A percentile compares a stretch with the other conserved stretches of the same genome.
phyloP scores from a whole-genome alignment of 148 eudicot genomes.

The Limonium bicolor region DNA sequence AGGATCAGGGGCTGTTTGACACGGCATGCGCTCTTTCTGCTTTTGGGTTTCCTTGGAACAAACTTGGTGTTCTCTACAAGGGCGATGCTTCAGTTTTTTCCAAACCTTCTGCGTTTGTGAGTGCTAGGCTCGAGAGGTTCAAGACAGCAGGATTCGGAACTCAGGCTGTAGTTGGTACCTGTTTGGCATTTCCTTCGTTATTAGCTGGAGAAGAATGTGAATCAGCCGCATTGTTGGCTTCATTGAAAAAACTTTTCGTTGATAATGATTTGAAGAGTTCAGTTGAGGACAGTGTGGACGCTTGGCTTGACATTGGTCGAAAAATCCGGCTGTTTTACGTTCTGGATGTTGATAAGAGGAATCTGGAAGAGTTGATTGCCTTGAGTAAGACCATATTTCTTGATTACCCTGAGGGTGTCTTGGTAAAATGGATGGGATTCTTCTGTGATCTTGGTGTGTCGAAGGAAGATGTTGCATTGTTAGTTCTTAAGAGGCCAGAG shows the following conservation, averaged over 20 bases:
- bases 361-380: slow-evolving; percentile 33
- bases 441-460: slow-evolving; percentile 32
- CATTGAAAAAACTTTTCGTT: slow-evolving; percentile 40
- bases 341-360: slow-evolving; percentile 40
- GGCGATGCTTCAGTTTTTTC: slow-evolving; percentile 36
- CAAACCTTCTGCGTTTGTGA: slow-evolving; percentile 14
- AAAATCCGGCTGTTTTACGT: slow-evolving; percentile 46
- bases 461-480: slow-evolving; percentile 30
- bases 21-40: slow-evolving; percentile 41
- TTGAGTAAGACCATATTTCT: slow-evolving; percentile 23
- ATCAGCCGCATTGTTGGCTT: slow-evolving; percentile 25
- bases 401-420: slow-evolving; percentile 29
- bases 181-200: slow-evolving; percentile 49
- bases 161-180: slow-evolving; percentile 31
- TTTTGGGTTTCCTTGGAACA: slow-evolving; percentile 79
- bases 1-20: slow-evolving; percentile 28
- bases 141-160: slow-evolving; percentile 31
- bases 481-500: slow-evolving; percentile 45
- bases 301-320: slow-evolving; percentile 33
- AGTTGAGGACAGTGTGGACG: slow-evolving; percentile 27
- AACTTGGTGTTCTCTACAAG: slow-evolving; percentile 40
- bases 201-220: slow-evolving; percentile 15
- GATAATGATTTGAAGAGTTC: slow-evolving; percentile 24
- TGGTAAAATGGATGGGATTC: slow-evolving; percentile 34
- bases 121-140: slow-evolving; percentile 20